Conservation (phyloP, 2,329 filamentous ascomycete genomes). For the Grosmannia penicillata region DNA sequence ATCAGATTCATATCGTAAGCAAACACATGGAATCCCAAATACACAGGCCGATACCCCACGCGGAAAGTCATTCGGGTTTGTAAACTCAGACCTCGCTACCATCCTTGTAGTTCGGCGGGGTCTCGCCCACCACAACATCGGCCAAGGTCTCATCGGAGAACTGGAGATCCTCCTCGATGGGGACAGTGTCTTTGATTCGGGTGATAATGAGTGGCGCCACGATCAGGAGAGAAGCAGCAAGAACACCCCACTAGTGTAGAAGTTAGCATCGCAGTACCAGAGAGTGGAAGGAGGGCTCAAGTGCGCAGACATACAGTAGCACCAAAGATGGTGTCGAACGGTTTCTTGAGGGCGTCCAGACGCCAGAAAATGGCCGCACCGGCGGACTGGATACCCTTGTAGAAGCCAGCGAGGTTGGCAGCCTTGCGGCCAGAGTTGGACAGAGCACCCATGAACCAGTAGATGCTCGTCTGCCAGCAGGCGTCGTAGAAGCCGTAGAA, state of each 20-base stretch:
- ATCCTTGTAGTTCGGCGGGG: conserved; percentile 8
- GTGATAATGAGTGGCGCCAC: conserved; percentile 66
- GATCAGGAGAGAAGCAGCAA: conserved; percentile 58
- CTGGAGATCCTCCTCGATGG: conserved; percentile 66
- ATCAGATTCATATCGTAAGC: no score
- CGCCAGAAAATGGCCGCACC: conserved; percentile 65
- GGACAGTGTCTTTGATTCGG: conserved; percentile 70
- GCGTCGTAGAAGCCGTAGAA: conserved; percentile 86
- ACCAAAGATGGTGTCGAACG: conserved; percentile 60
- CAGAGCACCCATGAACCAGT: conserved; percentile 92
- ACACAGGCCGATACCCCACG: no score
- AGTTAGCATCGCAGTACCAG: background rate
- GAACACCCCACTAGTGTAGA: conserved; percentile 54
- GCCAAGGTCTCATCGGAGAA: conserved; percentile 77
- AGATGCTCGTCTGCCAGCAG: conserved; percentile 76
- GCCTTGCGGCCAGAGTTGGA: conserved; percentile 87
- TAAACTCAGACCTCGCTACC: conserved; percentile 3
- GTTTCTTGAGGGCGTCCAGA: conserved; percentile 45
- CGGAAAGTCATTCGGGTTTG: background rate
- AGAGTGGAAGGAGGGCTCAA: background rate
- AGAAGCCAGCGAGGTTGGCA: conserved; percentile 63
- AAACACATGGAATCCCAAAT: no score
- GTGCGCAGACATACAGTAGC: conserved; percentile 24
- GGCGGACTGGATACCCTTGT: conserved; percentile 58
- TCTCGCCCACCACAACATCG: conserved; percentile 43